Conservation (phyloP, 148 eudicot genomes). For the Camellia japonica region DNA sequence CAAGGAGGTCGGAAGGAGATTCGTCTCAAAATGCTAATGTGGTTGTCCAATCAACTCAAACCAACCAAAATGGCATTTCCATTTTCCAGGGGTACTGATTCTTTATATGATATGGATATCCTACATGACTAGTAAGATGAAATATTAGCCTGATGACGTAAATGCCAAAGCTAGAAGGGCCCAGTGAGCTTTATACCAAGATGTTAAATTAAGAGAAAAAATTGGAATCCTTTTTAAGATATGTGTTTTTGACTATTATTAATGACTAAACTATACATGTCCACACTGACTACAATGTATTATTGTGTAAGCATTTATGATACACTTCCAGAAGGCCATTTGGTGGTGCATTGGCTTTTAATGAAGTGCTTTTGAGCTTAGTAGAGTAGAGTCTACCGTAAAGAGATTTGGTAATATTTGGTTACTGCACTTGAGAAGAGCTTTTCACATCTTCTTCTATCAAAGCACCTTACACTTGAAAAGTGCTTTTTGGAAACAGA, state of each 20-base stretch:
- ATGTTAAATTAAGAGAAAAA: not conserved
- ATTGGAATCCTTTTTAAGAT: not conserved
- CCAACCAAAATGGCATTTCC: conserved; percentile 52
- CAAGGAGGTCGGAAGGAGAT: conserved; percentile 29
- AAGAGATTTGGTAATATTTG: not conserved
- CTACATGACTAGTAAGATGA: conserved; percentile 13
- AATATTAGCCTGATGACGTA: conserved; percentile 18
- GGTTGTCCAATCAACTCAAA: conserved; percentile 37
- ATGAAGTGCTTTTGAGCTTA: not conserved
- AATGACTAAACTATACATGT: no score
- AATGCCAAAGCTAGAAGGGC: not conserved
- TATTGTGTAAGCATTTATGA: no score
- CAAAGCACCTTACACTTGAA: not conserved
- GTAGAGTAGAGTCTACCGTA: not conserved
- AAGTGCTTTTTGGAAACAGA: not conserved
- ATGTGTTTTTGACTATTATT: not conserved
- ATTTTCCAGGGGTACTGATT: conserved; percentile 65
- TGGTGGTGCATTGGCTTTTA: not conserved
- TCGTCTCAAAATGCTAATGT: conserved; percentile 35
- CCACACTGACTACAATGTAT: no score
- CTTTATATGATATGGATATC: not conserved
- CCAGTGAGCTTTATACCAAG: not conserved
- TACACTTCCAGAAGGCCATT: not conserved
- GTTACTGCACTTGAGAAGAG: not conserved
- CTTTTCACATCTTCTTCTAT: not conserved